A percentile compares a stretch with the other conserved stretches of the same genome.
These are phyloP conservation scores for Thuidium tamariscinum DNA, from an alignment of 225 moss, liverwort and hornwort genomes.

Conservation along the genomic window DNA sequence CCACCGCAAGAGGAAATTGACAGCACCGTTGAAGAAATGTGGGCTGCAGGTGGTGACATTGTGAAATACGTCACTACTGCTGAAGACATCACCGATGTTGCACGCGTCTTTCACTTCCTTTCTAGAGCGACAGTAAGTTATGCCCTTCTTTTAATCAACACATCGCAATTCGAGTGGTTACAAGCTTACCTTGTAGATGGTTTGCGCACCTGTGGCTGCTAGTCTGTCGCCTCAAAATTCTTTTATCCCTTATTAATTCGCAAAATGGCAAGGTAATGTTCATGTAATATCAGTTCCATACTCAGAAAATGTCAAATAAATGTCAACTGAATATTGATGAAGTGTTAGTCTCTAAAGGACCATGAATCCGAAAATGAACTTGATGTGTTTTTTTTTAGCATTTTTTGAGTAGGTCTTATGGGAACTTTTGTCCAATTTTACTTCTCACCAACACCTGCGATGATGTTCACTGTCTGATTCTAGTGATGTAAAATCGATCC, in stretches of 20 bases:
- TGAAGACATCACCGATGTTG: slow-evolving; percentile 67
- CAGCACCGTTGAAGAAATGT: slow-evolving; percentile 43
- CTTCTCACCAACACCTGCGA: background rate
- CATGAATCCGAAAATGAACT: background rate
- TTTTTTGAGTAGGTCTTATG: background rate
- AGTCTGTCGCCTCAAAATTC: background rate
- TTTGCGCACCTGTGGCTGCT: background rate
- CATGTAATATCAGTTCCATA: background rate
- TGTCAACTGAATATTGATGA: background rate
- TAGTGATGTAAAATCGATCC: background rate
- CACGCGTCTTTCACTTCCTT: slow-evolving; percentile 44
- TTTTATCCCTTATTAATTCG: background rate
- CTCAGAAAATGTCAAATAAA: background rate
- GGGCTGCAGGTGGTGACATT: slow-evolving; percentile 72
- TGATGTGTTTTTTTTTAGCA: background rate
- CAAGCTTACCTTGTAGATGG: background rate
- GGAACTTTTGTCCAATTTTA: background rate
- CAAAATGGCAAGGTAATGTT: background rate
- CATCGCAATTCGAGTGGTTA: background rate
- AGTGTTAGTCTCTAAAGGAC: background rate
- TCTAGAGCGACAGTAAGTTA: slow-evolving; percentile 34
- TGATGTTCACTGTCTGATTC: background rate
- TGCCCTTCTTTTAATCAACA: background rate
- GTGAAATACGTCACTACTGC: slow-evolving; percentile 83
- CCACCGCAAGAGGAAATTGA: slow-evolving; percentile 70